phyloP scores from a whole-genome alignment of 75 land plant species.

The Cryptomeria japonica region DNA sequence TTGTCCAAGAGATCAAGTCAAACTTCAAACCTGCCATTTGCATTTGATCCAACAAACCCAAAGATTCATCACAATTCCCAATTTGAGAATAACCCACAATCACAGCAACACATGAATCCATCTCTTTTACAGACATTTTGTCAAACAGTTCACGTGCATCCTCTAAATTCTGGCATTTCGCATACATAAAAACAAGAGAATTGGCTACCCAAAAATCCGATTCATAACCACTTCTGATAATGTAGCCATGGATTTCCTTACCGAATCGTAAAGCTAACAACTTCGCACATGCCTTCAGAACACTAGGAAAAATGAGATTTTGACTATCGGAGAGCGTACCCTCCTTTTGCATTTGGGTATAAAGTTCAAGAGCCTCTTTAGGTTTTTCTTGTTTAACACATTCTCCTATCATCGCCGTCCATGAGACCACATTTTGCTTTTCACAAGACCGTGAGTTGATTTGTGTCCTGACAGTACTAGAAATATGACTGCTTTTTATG shows the following conservation, averaged over 20 bases:
- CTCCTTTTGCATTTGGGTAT: constrained; percentile 25
- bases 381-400: constrained; percentile 8
- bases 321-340: constrained; percentile 19
- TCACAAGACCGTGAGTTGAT: background rate
- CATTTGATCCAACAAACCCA: constrained; percentile 21
- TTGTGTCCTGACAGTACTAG: background rate
- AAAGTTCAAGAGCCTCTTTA: constrained; percentile 16
- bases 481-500: background rate
- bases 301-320: background rate
- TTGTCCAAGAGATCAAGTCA: constrained; percentile 21
- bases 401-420: constrained; percentile 14
- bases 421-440: background rate
- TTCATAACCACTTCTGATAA: constrained; percentile 11
- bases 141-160: constrained; percentile 17
- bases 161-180: constrained; percentile 13
- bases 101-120: constrained; percentile 52
- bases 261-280: background rate
- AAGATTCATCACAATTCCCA: constrained; percentile 27
- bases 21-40: constrained; percentile 15
- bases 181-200: constrained; percentile 27
- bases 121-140: constrained; percentile 18
- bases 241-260: background rate
- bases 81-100: constrained; percentile 39
- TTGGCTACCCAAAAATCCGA: constrained; percentile 10
- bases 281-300: constrained; percentile 15